Evolutionary conservation across 2,329 filamentous ascomycete species (phyloP), one percentile per base, ranked within the genome.

Genomic region (Acrodontium crateriforme): DNA sequence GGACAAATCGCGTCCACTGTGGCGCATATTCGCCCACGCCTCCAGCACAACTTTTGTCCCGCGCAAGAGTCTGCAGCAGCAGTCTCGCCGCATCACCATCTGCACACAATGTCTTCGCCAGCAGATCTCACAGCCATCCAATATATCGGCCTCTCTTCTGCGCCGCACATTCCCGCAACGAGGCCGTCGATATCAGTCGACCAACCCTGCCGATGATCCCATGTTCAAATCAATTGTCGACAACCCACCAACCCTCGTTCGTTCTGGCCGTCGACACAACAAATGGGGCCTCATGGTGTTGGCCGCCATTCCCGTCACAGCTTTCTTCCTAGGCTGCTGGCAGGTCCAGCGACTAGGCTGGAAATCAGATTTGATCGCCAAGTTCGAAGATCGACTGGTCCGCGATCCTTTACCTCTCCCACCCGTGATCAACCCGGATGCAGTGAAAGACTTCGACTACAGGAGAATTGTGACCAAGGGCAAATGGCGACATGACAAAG

Each of bases 291-390:
- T 50, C 5, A 18, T 35, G 17, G 24, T 50, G 32, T 37, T 53
- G 27, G 24, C 43, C 65, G 81, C 82, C 28, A 95, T 98, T 46
- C 89, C 89, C 26, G 58, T 93, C 35, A 94, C 85, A 1, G 83
- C 89, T 8, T 93, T 98, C 55, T 63, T 66, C 30, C 74, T 98
- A 10, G 89, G 89, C 16, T 82, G 82, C 38, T 98, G 89, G 89
- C 89, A 98, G 54, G 80, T 98, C 29, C 74, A 92, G 53, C 78
- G 89, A 8, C 70, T 98, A 2, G 73, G 76, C 33, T 93, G 87
- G 85, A 98, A 98, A 55, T 84, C 83, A 3, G 79, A 92, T 24
- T 66, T 98, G 9, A 75, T 98, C 36, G 83, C 87, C 34, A 82
- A 78, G 43, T 83, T 81, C 55, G 89, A 95, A 59, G 85, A 98